Conservation (phyloP, 2,329 filamentous ascomycete genomes). For the Pseudogymnoascus sp. region DNA sequence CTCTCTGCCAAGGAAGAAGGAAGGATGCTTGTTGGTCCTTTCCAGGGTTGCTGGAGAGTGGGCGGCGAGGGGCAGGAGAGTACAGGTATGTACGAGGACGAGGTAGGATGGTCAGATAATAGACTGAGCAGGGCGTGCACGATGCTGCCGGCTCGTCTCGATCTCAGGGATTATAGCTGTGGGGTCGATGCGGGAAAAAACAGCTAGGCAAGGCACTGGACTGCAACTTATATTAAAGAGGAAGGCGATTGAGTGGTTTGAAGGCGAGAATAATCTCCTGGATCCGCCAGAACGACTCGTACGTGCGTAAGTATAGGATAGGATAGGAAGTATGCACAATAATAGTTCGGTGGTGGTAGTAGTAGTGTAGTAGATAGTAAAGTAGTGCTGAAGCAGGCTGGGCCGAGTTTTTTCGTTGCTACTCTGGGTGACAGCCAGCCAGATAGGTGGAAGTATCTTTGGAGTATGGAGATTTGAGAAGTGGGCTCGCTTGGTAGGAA, state of each 20-base stretch:
- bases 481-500: neutral
- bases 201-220: neutral
- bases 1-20: neutral
- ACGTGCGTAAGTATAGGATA: neutral
- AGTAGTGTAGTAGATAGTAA: neutral
- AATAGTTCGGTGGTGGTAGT: neutral
- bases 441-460: neutral
- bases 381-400: neutral
- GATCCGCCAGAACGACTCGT: neutral
- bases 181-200: constrained; percentile 1
- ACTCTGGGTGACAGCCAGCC: neutral
- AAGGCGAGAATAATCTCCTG: neutral
- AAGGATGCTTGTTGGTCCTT: neutral
- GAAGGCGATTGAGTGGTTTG: neutral
- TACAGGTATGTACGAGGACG: constrained; percentile 1
- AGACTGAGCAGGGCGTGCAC: neutral
- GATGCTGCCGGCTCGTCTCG: neutral
- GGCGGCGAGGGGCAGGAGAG: neutral
- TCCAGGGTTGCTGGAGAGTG: neutral
- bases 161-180: neutral
- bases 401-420: too few species aligned
- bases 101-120: neutral
- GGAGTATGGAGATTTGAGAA: neutral
- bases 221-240: neutral
- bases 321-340: neutral